Evolutionary conservation across 345 rosid genomes (phyloP).

Genomic region (Crucihimalaya himalaica): DNA sequence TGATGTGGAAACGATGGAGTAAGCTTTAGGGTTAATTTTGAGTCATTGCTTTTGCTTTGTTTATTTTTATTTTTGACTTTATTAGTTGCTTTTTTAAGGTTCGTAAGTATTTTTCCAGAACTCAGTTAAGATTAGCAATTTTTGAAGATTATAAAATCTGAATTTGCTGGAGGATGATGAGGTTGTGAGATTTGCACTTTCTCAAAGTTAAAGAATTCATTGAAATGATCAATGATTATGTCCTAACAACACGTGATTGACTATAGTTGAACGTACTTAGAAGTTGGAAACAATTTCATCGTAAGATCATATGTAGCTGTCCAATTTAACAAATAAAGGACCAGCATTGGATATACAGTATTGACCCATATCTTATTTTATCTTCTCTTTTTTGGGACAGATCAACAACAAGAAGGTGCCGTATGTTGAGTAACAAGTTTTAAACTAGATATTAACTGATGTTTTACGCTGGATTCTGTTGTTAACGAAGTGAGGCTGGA

Average conservation of each 20-base stretch:
- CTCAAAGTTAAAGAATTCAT: background rate
- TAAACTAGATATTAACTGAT: background rate
- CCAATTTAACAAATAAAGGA: background rate
- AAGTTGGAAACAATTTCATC: background rate
- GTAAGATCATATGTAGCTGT: background rate
- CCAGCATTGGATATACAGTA: background rate
- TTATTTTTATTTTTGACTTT: too few relatives aligned
- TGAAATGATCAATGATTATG: background rate
- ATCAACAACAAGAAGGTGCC: background rate
- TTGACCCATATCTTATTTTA: background rate
- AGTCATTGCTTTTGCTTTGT: too few relatives aligned
- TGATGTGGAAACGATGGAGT: too few relatives aligned
- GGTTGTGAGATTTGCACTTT: background rate
- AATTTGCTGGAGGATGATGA: too few relatives aligned
- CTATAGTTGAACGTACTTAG: background rate
- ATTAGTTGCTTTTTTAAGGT: too few relatives aligned
- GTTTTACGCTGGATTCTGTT: conserved; percentile 28
- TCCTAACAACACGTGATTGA: background rate
- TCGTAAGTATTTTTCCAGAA: too few relatives aligned
- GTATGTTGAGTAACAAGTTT: conserved; percentile 5
- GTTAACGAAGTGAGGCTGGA: background rate
- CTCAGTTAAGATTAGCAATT: too few relatives aligned
- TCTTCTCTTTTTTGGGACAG: background rate
- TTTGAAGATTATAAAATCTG: too few relatives aligned
- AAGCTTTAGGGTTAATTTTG: too few relatives aligned